phyloP scores from a whole-genome alignment of 257 asterid species.

The Verbena officinalis region DNA sequence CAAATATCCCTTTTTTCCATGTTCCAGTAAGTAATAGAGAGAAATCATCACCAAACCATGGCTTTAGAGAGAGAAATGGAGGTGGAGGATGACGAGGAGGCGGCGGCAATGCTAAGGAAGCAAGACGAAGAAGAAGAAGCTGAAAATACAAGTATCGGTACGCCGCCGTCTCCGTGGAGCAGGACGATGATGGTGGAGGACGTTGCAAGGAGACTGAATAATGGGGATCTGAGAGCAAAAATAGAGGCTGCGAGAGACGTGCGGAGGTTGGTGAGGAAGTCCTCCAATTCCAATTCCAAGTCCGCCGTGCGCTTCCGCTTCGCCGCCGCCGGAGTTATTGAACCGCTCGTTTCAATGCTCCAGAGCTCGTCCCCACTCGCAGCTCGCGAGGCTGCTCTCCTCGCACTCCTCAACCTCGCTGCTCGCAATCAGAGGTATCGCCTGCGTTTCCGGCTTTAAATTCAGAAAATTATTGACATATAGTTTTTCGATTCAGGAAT shows the following conservation, averaged over 20 bases:
- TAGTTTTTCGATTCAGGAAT: conserved; percentile 16
- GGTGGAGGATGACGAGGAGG: conserved; percentile 49
- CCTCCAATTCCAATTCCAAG: conserved; percentile 62
- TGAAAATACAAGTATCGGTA: conserved; percentile 11
- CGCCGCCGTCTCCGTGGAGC: conserved; percentile 37
- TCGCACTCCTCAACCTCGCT: conserved; percentile 93
- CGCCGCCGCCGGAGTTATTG: conserved; percentile 84
- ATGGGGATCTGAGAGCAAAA: conserved; percentile 57
- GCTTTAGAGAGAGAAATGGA: conserved; percentile 43
- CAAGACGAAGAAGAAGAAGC: conserved; percentile 29
- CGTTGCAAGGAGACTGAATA: conserved; percentile 60
- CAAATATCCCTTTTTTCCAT: conserved; percentile 19
- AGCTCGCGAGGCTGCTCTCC: conserved; percentile 83
- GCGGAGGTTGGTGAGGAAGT: conserved; percentile 69
- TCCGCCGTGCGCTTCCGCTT: conserved; percentile 66
- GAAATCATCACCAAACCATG: conserved; percentile 27
- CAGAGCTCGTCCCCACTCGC: conserved; percentile 46
- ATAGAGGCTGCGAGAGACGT: conserved; percentile 87
- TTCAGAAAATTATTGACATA: conserved; percentile 8
- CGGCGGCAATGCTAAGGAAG: conserved; percentile 43
- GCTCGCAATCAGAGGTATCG: conserved; percentile 75
- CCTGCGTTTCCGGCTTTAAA: background rate
- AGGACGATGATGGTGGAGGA: conserved; percentile 53
- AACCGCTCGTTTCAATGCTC: conserved; percentile 84
- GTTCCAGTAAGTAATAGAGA: conserved; percentile 21